Conservation (phyloP, 169 alveolate species). For the Babesia bovis region DNA sequence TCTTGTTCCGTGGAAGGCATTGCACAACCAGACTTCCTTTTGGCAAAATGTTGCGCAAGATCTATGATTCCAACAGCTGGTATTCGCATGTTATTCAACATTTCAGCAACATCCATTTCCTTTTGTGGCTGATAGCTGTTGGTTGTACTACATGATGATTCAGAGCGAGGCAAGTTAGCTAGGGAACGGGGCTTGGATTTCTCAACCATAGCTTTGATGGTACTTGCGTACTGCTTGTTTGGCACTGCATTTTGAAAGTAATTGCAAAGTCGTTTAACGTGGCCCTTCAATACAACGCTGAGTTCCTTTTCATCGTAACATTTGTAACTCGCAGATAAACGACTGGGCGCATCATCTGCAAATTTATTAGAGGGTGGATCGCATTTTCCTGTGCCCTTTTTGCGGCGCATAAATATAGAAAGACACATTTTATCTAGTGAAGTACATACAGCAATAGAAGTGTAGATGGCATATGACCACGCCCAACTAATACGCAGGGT, state of each 20-base stretch:
- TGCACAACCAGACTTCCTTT: not conserved
- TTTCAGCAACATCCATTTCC: not conserved
- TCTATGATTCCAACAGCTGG: slow-evolving; percentile 21
- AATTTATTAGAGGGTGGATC: not conserved
- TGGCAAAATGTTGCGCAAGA: slow-evolving; percentile 14
- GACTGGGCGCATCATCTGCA: slow-evolving; percentile 1
- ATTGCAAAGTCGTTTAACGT: slow-evolving; percentile 60
- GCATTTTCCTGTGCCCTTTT: not conserved
- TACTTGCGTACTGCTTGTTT: slow-evolving; percentile 16
- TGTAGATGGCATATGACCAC: too few species aligned
- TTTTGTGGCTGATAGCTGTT: not conserved
- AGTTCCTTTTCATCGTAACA: slow-evolving; percentile 24
- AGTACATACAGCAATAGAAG: too few species aligned
- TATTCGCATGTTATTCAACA: not conserved
- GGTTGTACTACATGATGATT: slow-evolving; percentile 8
- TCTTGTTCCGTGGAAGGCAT: slow-evolving; percentile 6
- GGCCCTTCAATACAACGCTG: slow-evolving; percentile 48
- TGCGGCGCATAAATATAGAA: not conserved
- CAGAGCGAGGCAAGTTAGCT: not conserved
- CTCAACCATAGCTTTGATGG: slow-evolving; percentile 23
- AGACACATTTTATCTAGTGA: slow-evolving; percentile 8
- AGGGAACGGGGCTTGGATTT: slow-evolving; percentile 27
- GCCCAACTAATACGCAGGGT: too few species aligned
- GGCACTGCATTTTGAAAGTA: slow-evolving; percentile 47
- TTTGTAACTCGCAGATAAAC: not conserved